Percentiles rank a stretch among this genome's conserved stretches.
These are phyloP conservation scores for Fusarium agapanthi DNA, from an alignment of 2,329 filamentous ascomycete genomes.

Conservation along the genomic window DNA sequence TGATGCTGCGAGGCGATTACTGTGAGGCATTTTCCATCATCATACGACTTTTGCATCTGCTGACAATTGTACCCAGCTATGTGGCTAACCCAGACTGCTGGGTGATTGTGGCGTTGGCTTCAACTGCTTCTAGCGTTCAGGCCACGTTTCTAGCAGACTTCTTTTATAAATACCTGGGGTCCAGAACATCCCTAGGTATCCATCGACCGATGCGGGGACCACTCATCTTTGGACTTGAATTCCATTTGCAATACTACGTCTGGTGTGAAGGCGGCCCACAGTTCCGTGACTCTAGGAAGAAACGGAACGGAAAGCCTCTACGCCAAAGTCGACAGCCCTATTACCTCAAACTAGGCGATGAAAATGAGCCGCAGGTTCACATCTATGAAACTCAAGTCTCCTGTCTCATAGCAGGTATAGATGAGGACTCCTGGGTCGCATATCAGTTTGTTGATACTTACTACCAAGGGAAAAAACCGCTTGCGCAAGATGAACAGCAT, in stretches of 20 bases:
- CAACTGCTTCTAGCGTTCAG: not conserved
- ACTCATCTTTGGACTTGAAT: not conserved
- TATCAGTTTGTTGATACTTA: not conserved
- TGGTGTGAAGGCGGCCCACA: not conserved
- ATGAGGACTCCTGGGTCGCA: not conserved
- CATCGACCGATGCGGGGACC: not conserved
- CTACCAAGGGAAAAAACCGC: not conserved
- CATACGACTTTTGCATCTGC: accelerated
- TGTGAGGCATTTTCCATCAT: not conserved
- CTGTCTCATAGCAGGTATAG: not conserved
- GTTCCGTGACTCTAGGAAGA: not conserved
- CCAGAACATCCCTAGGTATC: not conserved
- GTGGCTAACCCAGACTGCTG: not conserved
- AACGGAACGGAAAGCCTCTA: not conserved
- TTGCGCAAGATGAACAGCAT: not conserved
- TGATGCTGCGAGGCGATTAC: not conserved
- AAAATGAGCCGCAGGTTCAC: not conserved
- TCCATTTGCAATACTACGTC: not conserved
- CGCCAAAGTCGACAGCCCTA: not conserved
- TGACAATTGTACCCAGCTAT: not conserved
- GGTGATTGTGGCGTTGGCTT: not conserved
- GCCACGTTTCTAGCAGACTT: not conserved
- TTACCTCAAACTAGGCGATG: not conserved
- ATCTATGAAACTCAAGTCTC: not conserved
- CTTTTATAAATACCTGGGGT: constrained; percentile 4